Evolutionary conservation across 1,284 basidiomycete species (phyloP).

Genomic region (Ceratobasidium sp.): DNA sequence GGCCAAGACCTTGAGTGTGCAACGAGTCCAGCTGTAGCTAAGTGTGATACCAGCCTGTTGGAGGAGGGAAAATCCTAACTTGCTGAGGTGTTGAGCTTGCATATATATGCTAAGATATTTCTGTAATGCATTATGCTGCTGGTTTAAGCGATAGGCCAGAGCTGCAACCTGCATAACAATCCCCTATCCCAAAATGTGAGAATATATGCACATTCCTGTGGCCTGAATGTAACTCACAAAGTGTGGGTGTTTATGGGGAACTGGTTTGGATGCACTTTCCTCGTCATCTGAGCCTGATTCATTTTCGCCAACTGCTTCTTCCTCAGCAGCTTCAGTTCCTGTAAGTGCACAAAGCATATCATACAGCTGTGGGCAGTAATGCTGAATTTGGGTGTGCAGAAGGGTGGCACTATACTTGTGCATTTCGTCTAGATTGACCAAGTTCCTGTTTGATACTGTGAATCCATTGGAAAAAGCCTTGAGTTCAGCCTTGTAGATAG

Average conservation of each 20-base stretch:
- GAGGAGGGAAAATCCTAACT: not conserved
- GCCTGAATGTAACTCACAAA: not conserved
- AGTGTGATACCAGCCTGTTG: constrained; percentile 3
- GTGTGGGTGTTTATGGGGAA: not conserved
- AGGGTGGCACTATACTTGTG: not conserved
- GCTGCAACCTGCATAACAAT: not conserved
- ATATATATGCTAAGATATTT: not conserved
- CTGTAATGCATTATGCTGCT: not conserved
- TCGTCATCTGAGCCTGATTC: not conserved
- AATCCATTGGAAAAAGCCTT: not conserved
- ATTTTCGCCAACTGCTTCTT: not conserved
- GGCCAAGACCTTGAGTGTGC: not conserved
- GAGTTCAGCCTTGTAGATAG: not conserved
- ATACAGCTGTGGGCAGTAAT: not conserved
- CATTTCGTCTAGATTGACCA: not conserved
- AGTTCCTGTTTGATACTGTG: not conserved
- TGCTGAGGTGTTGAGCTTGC: not conserved
- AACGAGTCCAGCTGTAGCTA: not conserved
- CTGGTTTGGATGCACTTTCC: not conserved
- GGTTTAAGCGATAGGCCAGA: not conserved
- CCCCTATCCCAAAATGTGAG: not conserved
- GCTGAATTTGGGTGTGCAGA: not conserved
- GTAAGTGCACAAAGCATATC: not conserved
- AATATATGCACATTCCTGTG: not conserved
- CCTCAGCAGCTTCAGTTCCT: not conserved